A percentile compares a stretch with the other conserved stretches of the same genome.
These are phyloP conservation scores for Cutaneotrichosporon sp. DNA, from an alignment of 1,284 basidiomycete genomes.

Conservation along the genomic window DNA sequence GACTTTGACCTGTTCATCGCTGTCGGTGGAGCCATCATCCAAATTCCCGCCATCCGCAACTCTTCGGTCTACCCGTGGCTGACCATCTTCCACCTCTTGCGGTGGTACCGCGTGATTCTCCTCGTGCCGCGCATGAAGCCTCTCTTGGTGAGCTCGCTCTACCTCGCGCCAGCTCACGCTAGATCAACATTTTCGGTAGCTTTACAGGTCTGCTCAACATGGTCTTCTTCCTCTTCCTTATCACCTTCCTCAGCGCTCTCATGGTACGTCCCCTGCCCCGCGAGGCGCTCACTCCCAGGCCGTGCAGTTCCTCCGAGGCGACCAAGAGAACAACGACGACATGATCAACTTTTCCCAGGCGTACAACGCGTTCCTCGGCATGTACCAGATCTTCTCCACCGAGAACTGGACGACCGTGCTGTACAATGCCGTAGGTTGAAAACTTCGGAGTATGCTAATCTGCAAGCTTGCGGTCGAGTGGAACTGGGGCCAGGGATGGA, in stretches of 20 bases:
- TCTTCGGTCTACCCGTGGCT: constrained; percentile 79
- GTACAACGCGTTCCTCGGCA: constrained; percentile 80
- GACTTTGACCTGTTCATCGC: constrained; percentile 78
- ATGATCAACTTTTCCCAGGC: constrained; percentile 80
- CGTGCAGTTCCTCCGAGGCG: constrained; percentile 61
- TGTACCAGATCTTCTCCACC: constrained; percentile 85
- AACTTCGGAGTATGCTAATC: not conserved
- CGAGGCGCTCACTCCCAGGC: constrained; percentile 26
- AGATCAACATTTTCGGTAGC: constrained; percentile 87
- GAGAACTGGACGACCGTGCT: constrained; percentile 89
- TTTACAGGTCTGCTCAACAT: constrained; percentile 89
- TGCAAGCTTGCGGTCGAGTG: constrained; percentile 55
- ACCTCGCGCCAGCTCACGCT: not conserved
- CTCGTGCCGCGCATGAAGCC: constrained; percentile 42
- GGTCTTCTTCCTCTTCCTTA: constrained; percentile 83
- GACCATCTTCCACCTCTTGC: constrained; percentile 77
- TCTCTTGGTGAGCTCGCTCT: constrained; percentile 24
- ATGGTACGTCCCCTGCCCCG: constrained; percentile 57
- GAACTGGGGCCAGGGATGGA: constrained; percentile 63
- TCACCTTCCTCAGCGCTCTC: constrained; percentile 82
- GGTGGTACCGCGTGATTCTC: constrained; percentile 92
- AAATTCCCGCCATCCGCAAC: constrained; percentile 70
- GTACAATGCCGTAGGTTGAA: constrained; percentile 57
- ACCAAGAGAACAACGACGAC: constrained; percentile 49
- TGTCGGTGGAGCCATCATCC: constrained; percentile 70